Evolutionary conservation across 257 asterid species (phyloP), one percentile per base, ranked within the genome.

Genomic region (Parsonsia alboflavescens): DNA sequence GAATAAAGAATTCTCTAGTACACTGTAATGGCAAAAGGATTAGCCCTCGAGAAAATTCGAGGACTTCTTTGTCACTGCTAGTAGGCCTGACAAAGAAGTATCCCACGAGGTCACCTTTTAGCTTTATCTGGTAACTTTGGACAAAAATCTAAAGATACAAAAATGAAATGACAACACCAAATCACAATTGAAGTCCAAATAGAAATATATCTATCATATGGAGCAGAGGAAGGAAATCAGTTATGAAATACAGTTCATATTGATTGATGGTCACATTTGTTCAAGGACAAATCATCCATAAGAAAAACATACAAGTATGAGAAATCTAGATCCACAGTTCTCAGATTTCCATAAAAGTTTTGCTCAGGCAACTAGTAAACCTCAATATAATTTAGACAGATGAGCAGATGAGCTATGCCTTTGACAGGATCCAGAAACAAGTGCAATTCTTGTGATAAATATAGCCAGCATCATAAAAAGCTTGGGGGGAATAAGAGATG

Each of bases 81-180:
- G 76, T 83, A 74, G 91, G 86, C 81, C 98, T 91, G 97, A 82
- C 80, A 72, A 64, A 49, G 61, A 45, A 82, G 69, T 77, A 71
- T 78, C 24, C 79, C 63, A 24, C 73, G 19, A 65, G 41, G 49
- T n/a, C 52, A 69, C 0, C 30, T 56, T 21, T 48, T 26, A 57
- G 53, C 26, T 2, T 16, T 62, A 11, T 69, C 30, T 1, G 58
- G 44, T 39, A 30, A 22, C 36, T 13, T 58, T 19, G 22, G 50
- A 50, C 52, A n/a, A 36, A 62, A 61, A 22, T 54, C 1, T 0
- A 50, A 41, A 24, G 13, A n/a, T 50, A 28, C 46, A 71, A 44
- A 21, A 7, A 44, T 53, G 42, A 42, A 45, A 44, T 11, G n/a
- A 73, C 15, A n/a, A 56, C 33, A 19, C 8, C 10, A 26, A 15